Evolutionary conservation across 805 yeast genomes (phyloP), one percentile per base, ranked within the genome.

Genomic region (Wickerhamiella hasegawae): DNA sequence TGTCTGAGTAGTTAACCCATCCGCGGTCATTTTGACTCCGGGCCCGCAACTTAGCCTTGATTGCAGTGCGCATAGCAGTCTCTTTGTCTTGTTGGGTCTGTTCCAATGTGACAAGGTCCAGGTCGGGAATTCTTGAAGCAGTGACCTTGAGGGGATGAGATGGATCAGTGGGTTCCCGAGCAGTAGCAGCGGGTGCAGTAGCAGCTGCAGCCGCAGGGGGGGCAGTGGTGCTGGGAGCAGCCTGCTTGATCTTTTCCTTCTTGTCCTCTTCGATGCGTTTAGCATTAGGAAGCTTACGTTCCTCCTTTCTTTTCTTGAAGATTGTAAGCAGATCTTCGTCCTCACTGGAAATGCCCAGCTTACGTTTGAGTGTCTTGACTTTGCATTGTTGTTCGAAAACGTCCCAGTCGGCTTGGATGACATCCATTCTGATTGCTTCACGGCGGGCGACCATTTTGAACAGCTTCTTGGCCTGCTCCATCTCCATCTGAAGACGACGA

Each of bases 61-160:
- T 94, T n/a, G 82, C 92, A 37, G 74, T 69, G 42, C 75, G 74
- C 41, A 85, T 76, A 5, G 81, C 76, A 37, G 68, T 74, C 41
- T 82, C 77, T 56, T 83, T 82, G 42, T 76, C 85, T 32, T 70
- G 64, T 33, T 80, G 58, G 17, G 83, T 73, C 31, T 73, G 68
- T 36, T 79, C 80, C 9, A 84, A 85, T 4, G 94, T 81, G 18
- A 79, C 76, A 40, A 87, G 63, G 32, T 83, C 93, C 67, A 85
- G 68, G 55, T 87, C 96, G 12, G 97, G 96, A 43, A 87, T 80
- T 56, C 83, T 81, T 1, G 94, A 79, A 26, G 90, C 77, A 3
- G 95, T 94, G 45, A 83, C 92, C 59, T 84, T 80, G 18, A 92
- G 84, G 51, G 81, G 50, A 15, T 39, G 45, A n/a, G n/a, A n/a